A percentile compares a stretch with the other conserved stretches of the same genome.
These are phyloP conservation scores for Cladosporium sp. DNA, from an alignment of 2,329 filamentous ascomycete species.

Conservation along the genomic window DNA sequence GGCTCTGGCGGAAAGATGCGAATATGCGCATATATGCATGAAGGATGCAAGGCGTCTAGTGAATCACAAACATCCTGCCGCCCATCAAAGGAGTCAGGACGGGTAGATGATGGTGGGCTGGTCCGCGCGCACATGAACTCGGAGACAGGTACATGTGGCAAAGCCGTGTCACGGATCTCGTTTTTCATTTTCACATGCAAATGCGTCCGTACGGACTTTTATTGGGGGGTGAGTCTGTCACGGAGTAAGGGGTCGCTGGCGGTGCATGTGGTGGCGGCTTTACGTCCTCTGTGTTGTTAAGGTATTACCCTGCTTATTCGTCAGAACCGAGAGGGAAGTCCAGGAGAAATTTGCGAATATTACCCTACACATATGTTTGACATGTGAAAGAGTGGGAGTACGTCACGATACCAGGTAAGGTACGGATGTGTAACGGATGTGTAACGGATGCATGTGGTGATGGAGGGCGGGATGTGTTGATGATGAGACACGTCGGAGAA, in stretches of 20 bases:
- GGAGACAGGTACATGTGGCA: background rate
- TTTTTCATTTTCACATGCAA: background rate
- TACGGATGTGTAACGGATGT: too few relatives aligned
- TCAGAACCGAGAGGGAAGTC: too few relatives aligned
- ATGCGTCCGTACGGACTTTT: background rate
- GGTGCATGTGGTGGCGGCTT: background rate
- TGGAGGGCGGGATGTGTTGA: background rate
- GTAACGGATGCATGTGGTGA: background rate
- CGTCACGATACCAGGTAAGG: too few relatives aligned
- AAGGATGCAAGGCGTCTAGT: background rate
- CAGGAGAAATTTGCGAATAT: background rate
- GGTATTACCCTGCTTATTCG: background rate
- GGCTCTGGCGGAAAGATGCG: background rate
- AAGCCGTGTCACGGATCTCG: background rate
- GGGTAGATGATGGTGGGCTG: background rate
- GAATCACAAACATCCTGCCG: background rate
- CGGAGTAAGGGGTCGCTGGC: background rate
- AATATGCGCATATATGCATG: background rate
- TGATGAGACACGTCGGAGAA: conserved; percentile 2
- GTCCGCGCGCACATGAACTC: too few relatives aligned
- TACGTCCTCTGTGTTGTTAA: background rate
- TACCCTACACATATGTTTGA: background rate
- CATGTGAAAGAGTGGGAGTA: conserved; percentile 1
- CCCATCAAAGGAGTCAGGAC: too few relatives aligned
- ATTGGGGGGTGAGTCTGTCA: background rate